Base-by-base conservation (phyloP, 129 eudicot genomes). In the Logfia minima region DNA sequence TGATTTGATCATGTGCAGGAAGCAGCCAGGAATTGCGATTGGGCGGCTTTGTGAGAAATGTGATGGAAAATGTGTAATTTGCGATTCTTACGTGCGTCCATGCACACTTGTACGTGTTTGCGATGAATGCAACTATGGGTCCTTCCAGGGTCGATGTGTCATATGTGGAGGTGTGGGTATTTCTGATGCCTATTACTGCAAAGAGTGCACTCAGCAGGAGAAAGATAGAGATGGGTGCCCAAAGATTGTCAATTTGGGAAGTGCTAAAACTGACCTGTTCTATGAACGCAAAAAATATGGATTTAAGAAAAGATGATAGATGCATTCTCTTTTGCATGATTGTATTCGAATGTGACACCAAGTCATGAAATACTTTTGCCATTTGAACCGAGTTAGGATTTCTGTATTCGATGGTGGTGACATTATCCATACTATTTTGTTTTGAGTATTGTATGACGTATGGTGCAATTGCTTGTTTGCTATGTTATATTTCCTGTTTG, bases 21-120 rank as follows among this genome's bases (percentile, higher is more conserved):
- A 90, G 74, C 92, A 90, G 56, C 96, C 96, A 8, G 96, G 96
- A 60, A 90, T 90, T 14, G 96, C 92, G n/a, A 90, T 90, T 26
- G 96, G 96, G 48, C 77, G 96, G 19, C 86, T 90, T 9, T 90
- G 92, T 68, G 92, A 90, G 77, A 90, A 90, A 74, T 82, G 86
- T 63, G 96, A 90, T 51, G 96, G 96, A 6, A 90, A 90, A 43
- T 90, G 90, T 53, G 92, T 90, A 48, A 74, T 87, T 29, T 87
- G 96, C 8, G 92, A 90, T 79, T 90, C 96, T 6, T 90, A 90
- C 21, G 92, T 90, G 52, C 96, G 88, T 55, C 90, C 90, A 53
- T 86, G 87, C 77, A 86, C 85, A 24, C 86, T 82, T 16, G 86
- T 85, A 58, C 87, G 90, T 17, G 84, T 83, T 2, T 85, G 88